phyloP scores from a whole-genome alignment of 2,329 filamentous ascomycete genomes.

The Sporothrix pseudoabietina region DNA sequence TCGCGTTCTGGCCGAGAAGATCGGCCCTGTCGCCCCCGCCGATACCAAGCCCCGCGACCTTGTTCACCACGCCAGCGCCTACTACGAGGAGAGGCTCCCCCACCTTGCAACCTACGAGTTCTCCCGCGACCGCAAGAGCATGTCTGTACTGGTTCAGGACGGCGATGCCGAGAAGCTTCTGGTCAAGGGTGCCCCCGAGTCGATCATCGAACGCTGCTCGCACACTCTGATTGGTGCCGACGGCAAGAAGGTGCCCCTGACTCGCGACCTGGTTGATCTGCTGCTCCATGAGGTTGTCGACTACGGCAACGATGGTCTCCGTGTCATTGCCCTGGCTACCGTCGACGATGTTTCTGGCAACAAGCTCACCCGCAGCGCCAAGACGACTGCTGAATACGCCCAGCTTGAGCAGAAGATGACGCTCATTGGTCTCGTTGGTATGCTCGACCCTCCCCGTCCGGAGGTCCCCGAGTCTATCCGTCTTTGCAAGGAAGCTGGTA shows the following conservation, averaged over 20 bases:
- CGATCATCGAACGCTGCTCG: constrained; percentile 88
- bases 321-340: constrained; percentile 90
- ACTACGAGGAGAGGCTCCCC: constrained; percentile 75
- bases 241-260: constrained; percentile 75
- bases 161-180: constrained; percentile 73
- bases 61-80: constrained; percentile 78
- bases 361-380: constrained; percentile 71
- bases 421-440: constrained; percentile 87
- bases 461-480: constrained; percentile 85
- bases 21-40: constrained; percentile 74
- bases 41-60: constrained; percentile 60
- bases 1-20: constrained; percentile 87
- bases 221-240: constrained; percentile 75
- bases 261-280: constrained; percentile 67
- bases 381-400: constrained; percentile 79
- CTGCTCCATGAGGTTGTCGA: constrained; percentile 79
- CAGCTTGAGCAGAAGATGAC: constrained; percentile 93
- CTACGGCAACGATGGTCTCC: constrained; percentile 89
- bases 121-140: constrained; percentile 96
- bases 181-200: constrained; percentile 95
- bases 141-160: constrained; percentile 87
- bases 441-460: constrained; percentile 93
- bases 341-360: constrained; percentile 74
- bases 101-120: constrained; percentile 92
- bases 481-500: constrained; percentile 90